phyloP scores from a whole-genome alignment of 2,329 filamentous ascomycete genomes.

The Tolypocladium album region DNA sequence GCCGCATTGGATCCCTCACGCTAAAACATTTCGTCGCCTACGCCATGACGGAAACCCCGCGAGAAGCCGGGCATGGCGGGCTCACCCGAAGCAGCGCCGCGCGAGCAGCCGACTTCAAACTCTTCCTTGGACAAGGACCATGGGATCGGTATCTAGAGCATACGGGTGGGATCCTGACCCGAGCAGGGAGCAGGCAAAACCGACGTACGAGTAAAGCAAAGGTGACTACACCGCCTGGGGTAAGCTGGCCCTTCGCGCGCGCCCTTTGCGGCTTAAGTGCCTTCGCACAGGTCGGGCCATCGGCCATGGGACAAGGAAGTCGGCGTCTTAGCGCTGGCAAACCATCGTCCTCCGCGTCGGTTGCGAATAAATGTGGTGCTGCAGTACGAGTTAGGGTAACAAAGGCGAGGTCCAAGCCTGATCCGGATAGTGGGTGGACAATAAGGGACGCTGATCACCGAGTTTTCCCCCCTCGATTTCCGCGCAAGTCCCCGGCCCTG shows the following conservation, averaged over 20 bases:
- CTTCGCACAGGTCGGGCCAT: not conserved
- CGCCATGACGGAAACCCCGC: not conserved
- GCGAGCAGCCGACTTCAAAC: not conserved
- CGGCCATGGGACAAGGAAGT: constrained; percentile 2
- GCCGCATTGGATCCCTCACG: not conserved
- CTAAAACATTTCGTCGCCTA: not conserved
- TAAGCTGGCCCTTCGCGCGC: not conserved
- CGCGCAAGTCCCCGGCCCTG: not conserved
- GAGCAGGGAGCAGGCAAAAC: not conserved
- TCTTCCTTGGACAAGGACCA: not conserved
- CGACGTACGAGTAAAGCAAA: not conserved
- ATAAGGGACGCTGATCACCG: too few relatives aligned
- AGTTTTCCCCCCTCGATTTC: too few relatives aligned
- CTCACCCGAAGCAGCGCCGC: not conserved
- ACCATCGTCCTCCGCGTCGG: not conserved
- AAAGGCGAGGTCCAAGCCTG: too few relatives aligned
- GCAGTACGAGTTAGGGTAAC: not conserved
- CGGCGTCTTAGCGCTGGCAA: not conserved
- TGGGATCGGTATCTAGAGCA: not conserved
- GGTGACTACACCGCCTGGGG: not conserved
- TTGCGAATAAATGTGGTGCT: not conserved
- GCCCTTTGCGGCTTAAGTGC: not conserved
- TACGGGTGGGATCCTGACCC: not conserved
- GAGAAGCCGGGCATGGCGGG: not conserved
- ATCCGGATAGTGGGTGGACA: too few relatives aligned